Base-by-base conservation (phyloP, 208 protist species). In the Phytomonas francai region DNA sequence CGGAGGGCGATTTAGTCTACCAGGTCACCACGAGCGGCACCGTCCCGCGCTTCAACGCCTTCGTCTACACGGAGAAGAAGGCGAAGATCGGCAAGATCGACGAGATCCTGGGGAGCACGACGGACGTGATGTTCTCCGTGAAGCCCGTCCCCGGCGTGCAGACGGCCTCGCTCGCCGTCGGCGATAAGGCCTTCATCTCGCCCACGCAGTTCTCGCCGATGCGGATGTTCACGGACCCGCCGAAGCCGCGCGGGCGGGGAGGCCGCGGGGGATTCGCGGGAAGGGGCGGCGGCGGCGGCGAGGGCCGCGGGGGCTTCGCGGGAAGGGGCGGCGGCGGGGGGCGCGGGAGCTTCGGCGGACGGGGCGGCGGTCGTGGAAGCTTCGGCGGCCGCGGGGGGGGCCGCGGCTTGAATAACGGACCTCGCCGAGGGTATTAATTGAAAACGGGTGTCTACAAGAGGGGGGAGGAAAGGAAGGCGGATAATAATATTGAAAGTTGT, bases 71-170 rank as follows among this genome's bases (percentile, higher is more conserved):
- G 9, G 76, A 92, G 45, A 89, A 92, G 67, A 97, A 96, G 78
- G 87, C 84, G 6, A 97, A 97, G 65, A 84, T 97, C 66, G 92
- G 92, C 62, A 97, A 97, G 73, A 95, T 97, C 67, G 92, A 97
- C 34, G 89, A 97, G 59, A 91, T 97, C 67, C 77, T 97, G 16
- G 92, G 92, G 34, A 91, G 79, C 64, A 94, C 87, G 29, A 79
- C 79, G 19, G 88, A 95, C 61, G 81, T 94, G 12, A 92, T 95
- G 83, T 96, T 97, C 73, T 97, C 92, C 6, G 88, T 97, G 25
- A 95, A 93, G 65, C 88, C 92, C 9, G 77, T 83, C 1, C 88
- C 87, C 29, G 92, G 92, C 34, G 79, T 97, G 5, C 86, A 96
- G 69, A 79, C 92, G 29, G 81, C 74, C 33, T 94, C 88, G 33